Base-by-base conservation (phyloP, 192 early-diverging fungal species). In the Coemansia sp. region DNA sequence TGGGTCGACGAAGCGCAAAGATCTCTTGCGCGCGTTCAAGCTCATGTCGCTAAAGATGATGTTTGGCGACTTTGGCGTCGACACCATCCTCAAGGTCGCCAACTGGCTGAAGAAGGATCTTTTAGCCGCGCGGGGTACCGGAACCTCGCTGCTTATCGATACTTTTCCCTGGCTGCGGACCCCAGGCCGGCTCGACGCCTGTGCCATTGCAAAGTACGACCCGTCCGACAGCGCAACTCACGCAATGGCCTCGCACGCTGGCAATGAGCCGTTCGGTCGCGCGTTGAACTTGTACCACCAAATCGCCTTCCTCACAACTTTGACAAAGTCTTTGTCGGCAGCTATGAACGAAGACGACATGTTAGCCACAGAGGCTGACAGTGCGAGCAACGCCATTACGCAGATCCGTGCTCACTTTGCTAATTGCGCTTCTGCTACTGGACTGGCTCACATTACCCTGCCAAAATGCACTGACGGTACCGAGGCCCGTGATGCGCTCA, bases 21-120 rank as follows among this genome's bases (percentile, higher is more conserved):
- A 73, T 36, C 40, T 78, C 41, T 59, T 52, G 2, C 41, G 55
- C 3, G 73, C 76, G n/a, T 79, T 84, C 63, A 64, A 72, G 8
- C 64, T 78, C 40, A 51, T 78, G 36, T 61, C 67, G n/a, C 51
- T 78, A 24, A 84, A 84, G 60, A 71, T 84, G 31, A 61, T 84
- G 61, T 84, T 78, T 77, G 81, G 81, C 64, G 81, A 84, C 54
- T 84, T 84, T 76, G 76, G 76, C 52, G 61, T 71, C 3, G 77
- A 84, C 24, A 71, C 70, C 3, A 63, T 76, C 5, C 62, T 68
- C 41, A 76, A 73, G 27, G 34, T 67, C 8, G 81, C 81, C 0
- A 67, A 27, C 29, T 29, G 27, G 29, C 70, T 71, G 16, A 67
- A 67, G 18, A 78, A 67, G 41, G 36, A 41, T 6, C 51, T 78